Evolutionary conservation across 306 rosid species (phyloP).

Genomic region (Dalbergia cultrata): DNA sequence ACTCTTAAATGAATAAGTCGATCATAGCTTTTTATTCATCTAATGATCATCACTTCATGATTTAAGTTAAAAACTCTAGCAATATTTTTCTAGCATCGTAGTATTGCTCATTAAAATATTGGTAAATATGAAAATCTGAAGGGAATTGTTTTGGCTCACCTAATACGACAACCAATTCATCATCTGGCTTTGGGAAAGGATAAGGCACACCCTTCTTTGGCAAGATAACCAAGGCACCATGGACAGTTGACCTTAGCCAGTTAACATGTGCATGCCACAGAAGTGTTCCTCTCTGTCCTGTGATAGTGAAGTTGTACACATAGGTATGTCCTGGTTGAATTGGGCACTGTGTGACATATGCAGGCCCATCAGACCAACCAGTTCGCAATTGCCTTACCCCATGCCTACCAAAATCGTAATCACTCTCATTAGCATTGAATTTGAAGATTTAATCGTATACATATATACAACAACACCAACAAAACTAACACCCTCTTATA

Average conservation of each 20-base stretch:
- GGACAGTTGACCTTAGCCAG: conserved; percentile 90
- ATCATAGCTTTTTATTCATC: no score
- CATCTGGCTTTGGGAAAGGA: conserved; percentile 85
- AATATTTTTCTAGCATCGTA: no score
- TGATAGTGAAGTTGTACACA: conserved; percentile 83
- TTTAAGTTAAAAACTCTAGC: no score
- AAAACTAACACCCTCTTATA: no score
- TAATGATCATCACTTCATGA: no score
- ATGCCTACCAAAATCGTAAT: conserved; percentile 62
- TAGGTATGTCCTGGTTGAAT: conserved; percentile 72
- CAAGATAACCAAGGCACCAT: conserved; percentile 83
- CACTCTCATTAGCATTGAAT: background rate
- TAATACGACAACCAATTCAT: conserved; percentile 75
- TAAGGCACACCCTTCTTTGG: conserved; percentile 91
- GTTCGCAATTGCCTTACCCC: conserved; percentile 83
- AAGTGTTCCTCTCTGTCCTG: conserved; percentile 94
- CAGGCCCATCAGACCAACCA: conserved; percentile 95
- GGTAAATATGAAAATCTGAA: background rate
- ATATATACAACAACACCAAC: no score
- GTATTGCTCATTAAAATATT: background rate
- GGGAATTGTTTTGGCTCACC: conserved; percentile 52
- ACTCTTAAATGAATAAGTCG: no score
- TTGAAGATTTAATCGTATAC: background rate
- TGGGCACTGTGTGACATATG: conserved; percentile 90
- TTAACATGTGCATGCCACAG: conserved; percentile 89